phyloP scores from a whole-genome alignment of 495 filamentous ascomycete species.

The Daldinia concentrica region DNA sequence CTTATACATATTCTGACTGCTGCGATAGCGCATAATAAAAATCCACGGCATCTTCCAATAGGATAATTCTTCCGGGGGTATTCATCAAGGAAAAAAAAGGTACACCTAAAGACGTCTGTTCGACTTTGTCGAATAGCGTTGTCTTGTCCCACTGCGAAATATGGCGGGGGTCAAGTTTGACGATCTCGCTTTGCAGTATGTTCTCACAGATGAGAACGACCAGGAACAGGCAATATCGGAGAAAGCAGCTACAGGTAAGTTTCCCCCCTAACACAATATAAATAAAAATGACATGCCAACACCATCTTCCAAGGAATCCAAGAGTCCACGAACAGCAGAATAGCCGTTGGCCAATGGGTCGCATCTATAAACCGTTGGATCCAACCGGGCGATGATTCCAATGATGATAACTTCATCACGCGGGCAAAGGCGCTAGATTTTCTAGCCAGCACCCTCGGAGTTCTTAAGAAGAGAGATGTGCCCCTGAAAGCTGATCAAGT shows the following conservation, averaged over 20 bases:
- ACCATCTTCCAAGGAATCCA: slow-evolving; percentile 49
- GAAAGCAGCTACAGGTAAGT: slow-evolving; percentile 53
- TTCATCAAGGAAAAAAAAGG: neutral
- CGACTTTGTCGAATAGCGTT: slow-evolving; percentile 14
- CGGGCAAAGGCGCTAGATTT: slow-evolving; percentile 58
- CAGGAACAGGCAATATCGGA: slow-evolving; percentile 47
- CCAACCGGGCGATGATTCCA: slow-evolving; percentile 47
- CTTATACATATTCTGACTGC: neutral
- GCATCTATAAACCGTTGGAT: slow-evolving; percentile 60
- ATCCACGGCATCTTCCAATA: neutral
- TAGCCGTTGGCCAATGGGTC: slow-evolving; percentile 58
- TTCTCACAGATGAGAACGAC: slow-evolving; percentile 56
- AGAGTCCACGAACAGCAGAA: slow-evolving; percentile 51
- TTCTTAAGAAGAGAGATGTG: slow-evolving; percentile 46
- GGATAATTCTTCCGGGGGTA: neutral
- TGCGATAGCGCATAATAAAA: neutral
- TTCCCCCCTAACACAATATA: neutral
- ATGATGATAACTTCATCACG: slow-evolving; percentile 54
- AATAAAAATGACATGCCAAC: slow-evolving; percentile 10
- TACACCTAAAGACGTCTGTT: neutral
- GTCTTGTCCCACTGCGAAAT: slow-evolving; percentile 14
- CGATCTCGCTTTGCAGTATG: slow-evolving; percentile 58
- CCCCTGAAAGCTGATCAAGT: slow-evolving; percentile 56
- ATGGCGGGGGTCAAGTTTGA: slow-evolving; percentile 55
- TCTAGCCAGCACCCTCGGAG: slow-evolving; percentile 55